Conservation (phyloP, 805 yeast species). For the Suhomyces sp. region DNA sequence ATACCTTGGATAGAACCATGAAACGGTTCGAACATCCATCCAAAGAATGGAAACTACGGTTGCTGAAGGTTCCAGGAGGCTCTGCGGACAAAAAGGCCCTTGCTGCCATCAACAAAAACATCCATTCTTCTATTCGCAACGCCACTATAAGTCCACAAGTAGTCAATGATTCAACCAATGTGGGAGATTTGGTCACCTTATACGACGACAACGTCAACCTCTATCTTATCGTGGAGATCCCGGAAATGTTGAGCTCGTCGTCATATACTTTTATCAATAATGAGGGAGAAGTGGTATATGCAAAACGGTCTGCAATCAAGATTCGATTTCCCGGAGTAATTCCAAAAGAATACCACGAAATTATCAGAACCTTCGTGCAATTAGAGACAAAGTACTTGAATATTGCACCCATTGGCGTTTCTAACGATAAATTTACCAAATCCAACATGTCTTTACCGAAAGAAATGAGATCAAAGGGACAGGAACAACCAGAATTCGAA, state of each 20-base stretch:
- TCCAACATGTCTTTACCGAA: conserved; percentile 20
- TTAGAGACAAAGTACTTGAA: conserved; percentile 31
- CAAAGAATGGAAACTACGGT: conserved; percentile 18
- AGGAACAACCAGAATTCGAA: neutral
- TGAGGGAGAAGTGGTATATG: conserved; percentile 56
- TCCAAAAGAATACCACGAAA: conserved; percentile 32
- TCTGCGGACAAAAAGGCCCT: neutral
- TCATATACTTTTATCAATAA: conserved; percentile 56
- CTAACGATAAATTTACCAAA: conserved; percentile 30
- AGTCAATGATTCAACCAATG: conserved; percentile 23
- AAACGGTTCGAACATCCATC: conserved; percentile 19
- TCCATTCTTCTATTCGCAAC: conserved; percentile 5
- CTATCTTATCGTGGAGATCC: conserved; percentile 56
- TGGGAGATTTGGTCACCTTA: conserved; percentile 67
- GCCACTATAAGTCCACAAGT: conserved; percentile 10
- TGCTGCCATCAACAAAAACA: conserved; percentile 1
- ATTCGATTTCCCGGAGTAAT: conserved; percentile 56
- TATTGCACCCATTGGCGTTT: conserved; percentile 39
- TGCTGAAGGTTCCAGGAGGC: neutral
- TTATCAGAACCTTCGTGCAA: conserved; percentile 23
- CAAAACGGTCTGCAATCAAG: conserved; percentile 42
- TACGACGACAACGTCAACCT: conserved; percentile 45
- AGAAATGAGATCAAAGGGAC: conserved; percentile 10
- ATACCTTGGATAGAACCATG: conserved; percentile 17
- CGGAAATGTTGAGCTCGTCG: conserved; percentile 48